Evolutionary conservation across 2,329 filamentous ascomycete species (phyloP).

Genomic region (Scedosporium dehoogii): DNA sequence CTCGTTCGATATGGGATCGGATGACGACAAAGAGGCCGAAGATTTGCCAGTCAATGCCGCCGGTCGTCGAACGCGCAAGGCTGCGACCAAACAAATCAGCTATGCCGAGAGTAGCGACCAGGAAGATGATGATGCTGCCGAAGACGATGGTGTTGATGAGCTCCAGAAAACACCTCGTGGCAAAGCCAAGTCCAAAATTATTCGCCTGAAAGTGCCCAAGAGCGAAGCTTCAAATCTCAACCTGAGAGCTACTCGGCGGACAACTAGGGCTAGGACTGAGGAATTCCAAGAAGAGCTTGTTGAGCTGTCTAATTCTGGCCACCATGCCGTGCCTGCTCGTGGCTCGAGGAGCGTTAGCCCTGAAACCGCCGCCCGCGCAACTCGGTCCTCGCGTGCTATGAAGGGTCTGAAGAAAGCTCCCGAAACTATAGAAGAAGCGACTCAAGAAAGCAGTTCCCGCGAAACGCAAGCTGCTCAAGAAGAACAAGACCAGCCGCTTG

Average conservation of each 20-base stretch:
- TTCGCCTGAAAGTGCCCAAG: slow-evolving; percentile 33
- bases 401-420: slow-evolving; percentile 42
- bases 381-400: slow-evolving; percentile 35
- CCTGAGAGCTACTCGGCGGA: slow-evolving; percentile 27
- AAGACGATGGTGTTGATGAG: slow-evolving; percentile 17
- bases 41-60: slow-evolving; percentile 33
- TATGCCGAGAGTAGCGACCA: slow-evolving; percentile 38
- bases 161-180: slow-evolving; percentile 15
- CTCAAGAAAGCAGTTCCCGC: slow-evolving; percentile 38
- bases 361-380: slow-evolving; percentile 33
- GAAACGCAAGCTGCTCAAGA: slow-evolving; percentile 27
- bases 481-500: slow-evolving; percentile 22
- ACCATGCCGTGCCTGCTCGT: slow-evolving; percentile 38
- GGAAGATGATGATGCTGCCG: slow-evolving; percentile 21
- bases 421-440: slow-evolving; percentile 40
- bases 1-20: slow-evolving; percentile 34
- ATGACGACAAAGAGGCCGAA: slow-evolving; percentile 29
- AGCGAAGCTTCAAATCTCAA: slow-evolving; percentile 11
- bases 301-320: slow-evolving; percentile 52
- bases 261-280: slow-evolving; percentile 43
- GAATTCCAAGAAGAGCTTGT: slow-evolving; percentile 45
- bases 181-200: slow-evolving; percentile 22
- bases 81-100: slow-evolving; percentile 32
- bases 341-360: slow-evolving; percentile 47
- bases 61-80: slow-evolving; percentile 38